Evolutionary conservation across 2,329 filamentous ascomycete genomes (phyloP).

Genomic region (Chaetomiaceae sp.): DNA sequence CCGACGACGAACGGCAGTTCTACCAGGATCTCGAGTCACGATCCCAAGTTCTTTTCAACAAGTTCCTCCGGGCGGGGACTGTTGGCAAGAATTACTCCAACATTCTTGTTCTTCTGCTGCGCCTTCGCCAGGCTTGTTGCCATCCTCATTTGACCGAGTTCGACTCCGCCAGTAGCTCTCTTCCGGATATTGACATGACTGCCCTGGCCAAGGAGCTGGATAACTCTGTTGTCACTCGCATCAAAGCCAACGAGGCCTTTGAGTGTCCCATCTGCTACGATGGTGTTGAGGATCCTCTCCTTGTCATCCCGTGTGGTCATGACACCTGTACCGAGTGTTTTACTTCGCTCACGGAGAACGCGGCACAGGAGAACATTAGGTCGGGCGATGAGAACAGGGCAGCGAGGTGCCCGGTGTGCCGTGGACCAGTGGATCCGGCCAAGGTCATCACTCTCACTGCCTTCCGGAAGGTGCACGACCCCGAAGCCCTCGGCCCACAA

Average conservation of each 20-base stretch:
- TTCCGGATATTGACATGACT: slow-evolving; percentile 39
- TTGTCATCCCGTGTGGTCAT: slow-evolving; percentile 81
- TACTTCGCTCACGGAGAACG: slow-evolving; percentile 58
- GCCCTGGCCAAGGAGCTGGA: slow-evolving; percentile 52
- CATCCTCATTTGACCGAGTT: slow-evolving; percentile 64
- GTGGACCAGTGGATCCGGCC: slow-evolving; percentile 58
- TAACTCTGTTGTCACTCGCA: slow-evolving; percentile 57
- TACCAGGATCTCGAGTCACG: slow-evolving; percentile 63
- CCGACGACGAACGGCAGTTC: slow-evolving; percentile 57
- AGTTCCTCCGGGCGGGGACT: slow-evolving; percentile 63
- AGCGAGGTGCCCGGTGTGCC: slow-evolving; percentile 72
- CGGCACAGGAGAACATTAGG: slow-evolving; percentile 48
- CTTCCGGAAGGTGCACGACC: slow-evolving; percentile 70
- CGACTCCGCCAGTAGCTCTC: slow-evolving; percentile 39
- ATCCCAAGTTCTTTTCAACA: slow-evolving; percentile 69
- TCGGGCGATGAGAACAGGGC: slow-evolving; percentile 53
- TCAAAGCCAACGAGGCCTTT: slow-evolving; percentile 56
- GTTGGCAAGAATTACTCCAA: slow-evolving; percentile 71
- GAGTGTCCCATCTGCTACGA: slow-evolving; percentile 84
- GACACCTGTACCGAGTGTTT: slow-evolving; percentile 75
- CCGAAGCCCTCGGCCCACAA: slow-evolving; percentile 38
- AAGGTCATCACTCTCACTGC: slow-evolving; percentile 68
- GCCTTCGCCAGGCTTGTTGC: slow-evolving; percentile 75
- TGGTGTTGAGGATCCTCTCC: slow-evolving; percentile 64
- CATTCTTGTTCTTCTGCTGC: slow-evolving; percentile 72